phyloP scores from a whole-genome alignment of 345 rosid species.

The Rhizophora mangle region DNA sequence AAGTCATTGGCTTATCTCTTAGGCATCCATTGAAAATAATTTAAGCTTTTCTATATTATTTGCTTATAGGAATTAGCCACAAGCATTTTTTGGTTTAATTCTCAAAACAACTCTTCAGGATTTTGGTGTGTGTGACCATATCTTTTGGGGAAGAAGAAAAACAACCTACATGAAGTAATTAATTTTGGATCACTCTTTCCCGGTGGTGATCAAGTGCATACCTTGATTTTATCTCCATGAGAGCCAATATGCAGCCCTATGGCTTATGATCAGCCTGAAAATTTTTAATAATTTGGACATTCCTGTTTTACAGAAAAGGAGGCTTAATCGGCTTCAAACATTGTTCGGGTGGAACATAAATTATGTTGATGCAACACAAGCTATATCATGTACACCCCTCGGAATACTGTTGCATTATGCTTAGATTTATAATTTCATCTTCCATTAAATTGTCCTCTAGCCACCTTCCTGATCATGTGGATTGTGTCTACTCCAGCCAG shows the following conservation, averaged over 20 bases:
- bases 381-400: conserved; percentile 46
- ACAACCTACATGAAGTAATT: too few relatives aligned
- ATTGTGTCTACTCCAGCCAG: conserved; percentile 39
- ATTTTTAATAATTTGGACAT: background rate
- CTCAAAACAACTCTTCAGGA: too few relatives aligned
- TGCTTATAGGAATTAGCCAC: too few relatives aligned
- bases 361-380: conserved; percentile 66
- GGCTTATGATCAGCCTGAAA: background rate
- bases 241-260: background rate
- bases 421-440: too few relatives aligned
- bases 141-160: too few relatives aligned
- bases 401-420: background rate
- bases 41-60: too few relatives aligned
- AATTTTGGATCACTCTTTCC: too few relatives aligned
- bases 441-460: background rate
- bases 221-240: background rate
- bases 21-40: background rate
- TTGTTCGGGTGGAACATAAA: conserved; percentile 84
- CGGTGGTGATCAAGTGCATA: background rate
- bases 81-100: too few relatives aligned
- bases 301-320: conserved; percentile 58
- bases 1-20: conserved; percentile 28
- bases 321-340: conserved; percentile 52
- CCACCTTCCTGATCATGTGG: conserved; percentile 5
- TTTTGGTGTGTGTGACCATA: too few relatives aligned